phyloP scores from a whole-genome alignment of 2,329 filamentous ascomycete genomes.

The Hirsutella rhossiliensis region DNA sequence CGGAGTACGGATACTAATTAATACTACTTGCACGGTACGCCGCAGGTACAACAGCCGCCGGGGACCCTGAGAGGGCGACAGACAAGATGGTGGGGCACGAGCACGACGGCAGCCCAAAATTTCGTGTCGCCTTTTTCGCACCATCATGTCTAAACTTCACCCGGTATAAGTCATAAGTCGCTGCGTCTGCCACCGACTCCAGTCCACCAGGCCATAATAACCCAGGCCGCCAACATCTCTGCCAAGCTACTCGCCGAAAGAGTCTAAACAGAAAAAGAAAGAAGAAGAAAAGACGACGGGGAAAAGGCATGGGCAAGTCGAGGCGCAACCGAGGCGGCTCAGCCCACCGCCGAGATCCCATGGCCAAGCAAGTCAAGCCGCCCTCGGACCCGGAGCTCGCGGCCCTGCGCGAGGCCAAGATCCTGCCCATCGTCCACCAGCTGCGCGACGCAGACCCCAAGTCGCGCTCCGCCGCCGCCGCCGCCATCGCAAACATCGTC shows the following conservation, averaged over 20 bases:
- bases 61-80: not conserved
- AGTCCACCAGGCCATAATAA: no score
- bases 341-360: constrained; percentile 38
- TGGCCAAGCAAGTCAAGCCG: constrained; percentile 45
- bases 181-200: no score
- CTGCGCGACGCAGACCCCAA: constrained; percentile 47
- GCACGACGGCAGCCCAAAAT: not conserved
- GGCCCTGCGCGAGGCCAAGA: constrained; percentile 48
- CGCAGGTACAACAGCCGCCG: no score
- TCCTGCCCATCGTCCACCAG: constrained; percentile 50
- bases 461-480: constrained; percentile 45
- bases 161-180: no score
- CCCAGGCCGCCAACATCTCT: no score
- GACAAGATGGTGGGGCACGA: not conserved
- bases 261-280: no score
- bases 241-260: no score
- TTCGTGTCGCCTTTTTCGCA: not conserved
- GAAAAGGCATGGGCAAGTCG: constrained; percentile 43
- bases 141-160: not conserved
- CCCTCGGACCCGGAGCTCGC: constrained; percentile 52
- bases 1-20: no score
- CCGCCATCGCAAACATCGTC: constrained; percentile 48
- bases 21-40: no score
- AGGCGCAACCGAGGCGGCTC: constrained; percentile 38
- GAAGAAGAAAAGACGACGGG: no score